These are phyloP conservation scores for Nicotiana noctiflora DNA, from an alignment of 257 asterid species.

Conservation along the genomic window DNA sequence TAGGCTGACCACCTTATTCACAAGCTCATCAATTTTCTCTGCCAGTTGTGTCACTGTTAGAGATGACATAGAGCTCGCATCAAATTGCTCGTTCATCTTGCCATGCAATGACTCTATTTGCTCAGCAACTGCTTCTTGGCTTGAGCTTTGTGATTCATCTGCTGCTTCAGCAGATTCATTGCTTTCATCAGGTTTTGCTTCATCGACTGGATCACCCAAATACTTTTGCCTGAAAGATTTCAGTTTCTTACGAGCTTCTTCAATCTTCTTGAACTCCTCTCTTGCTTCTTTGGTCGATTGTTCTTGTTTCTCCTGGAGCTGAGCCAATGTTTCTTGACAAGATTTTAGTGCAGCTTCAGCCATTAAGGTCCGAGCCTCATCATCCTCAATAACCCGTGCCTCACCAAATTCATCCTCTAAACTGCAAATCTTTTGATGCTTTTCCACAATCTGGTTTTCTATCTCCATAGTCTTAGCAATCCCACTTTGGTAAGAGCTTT, in stretches of 20 bases:
- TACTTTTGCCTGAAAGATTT: constrained; percentile 30
- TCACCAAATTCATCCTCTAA: constrained; percentile 71
- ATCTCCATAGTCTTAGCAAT: constrained; percentile 63
- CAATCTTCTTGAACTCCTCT: constrained; percentile 52
- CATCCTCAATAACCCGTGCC: constrained; percentile 60
- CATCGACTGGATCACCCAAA: constrained; percentile 21
- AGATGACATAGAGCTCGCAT: constrained; percentile 21
- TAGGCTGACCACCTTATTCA: constrained; percentile 58
- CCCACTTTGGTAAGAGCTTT: constrained; percentile 79
- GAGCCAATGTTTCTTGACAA: constrained; percentile 61
- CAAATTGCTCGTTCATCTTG: constrained; percentile 19
- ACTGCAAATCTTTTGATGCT: constrained; percentile 54
- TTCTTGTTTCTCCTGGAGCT: constrained; percentile 59
- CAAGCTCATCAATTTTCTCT: constrained; percentile 78
- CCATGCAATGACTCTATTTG: constrained; percentile 12
- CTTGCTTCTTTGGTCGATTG: constrained; percentile 38
- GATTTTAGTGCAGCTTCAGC: constrained; percentile 83
- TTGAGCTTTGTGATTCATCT: neutral
- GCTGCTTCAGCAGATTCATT: neutral
- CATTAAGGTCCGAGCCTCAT: constrained; percentile 78
- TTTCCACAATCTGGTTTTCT: constrained; percentile 68
- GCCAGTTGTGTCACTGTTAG: constrained; percentile 65
- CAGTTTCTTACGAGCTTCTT: constrained; percentile 42
- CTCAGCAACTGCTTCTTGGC: constrained; percentile 13
- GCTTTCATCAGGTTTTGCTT: constrained; percentile 6